Base-by-base conservation (phyloP, 202 grass and related monocot genomes). In the Miscanthus sacchariflorus region DNA sequence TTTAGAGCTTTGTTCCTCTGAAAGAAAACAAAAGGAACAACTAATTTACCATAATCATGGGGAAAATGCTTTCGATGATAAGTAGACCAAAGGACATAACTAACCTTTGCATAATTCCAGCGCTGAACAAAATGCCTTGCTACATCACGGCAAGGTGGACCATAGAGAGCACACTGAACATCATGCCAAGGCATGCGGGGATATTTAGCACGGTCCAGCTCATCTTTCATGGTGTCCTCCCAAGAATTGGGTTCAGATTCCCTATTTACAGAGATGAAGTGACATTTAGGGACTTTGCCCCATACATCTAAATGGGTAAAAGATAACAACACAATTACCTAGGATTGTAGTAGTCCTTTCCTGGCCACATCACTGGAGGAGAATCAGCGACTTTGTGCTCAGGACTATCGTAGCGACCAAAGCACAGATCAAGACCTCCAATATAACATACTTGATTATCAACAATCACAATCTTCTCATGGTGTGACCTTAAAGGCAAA, bases 141-240 rank as follows among this genome's bases (percentile, higher is more conserved):
- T 73, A 95, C 90, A 96, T 99, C 97, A 66, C 86, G 90, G 68
- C 97, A 99, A 83, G 97, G 91, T 76, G 94, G 91, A 15, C 97
- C 97, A 44, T 93, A 95, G 14, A 99, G 87, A 89, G 93, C 97
- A 77, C 97, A 99, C 4, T 99, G 97, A 74, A 96, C 97, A 85
- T 99, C 97, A 88, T 99, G 97, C 97, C 97, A 99, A 74, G 97
- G 97, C 97, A 99, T 99, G 78, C 97, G 94, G 25, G 96, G 97
- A 89, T 93, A 99, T 91, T 91, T 99, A 91, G 77, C 83, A 84
- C 97, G 89, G 72, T 99, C 97, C 68, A 99, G 87, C 67, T 96
- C 93, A 86, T 99, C 97, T 95, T 93, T 99, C 87, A 96, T 91
- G 38, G 94, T 90, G 79, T 99, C 97, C 87, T 99, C 97, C 97